Conservation (phyloP, 2,329 filamentous ascomycete species). For the Aureobasidium subglaciale region DNA sequence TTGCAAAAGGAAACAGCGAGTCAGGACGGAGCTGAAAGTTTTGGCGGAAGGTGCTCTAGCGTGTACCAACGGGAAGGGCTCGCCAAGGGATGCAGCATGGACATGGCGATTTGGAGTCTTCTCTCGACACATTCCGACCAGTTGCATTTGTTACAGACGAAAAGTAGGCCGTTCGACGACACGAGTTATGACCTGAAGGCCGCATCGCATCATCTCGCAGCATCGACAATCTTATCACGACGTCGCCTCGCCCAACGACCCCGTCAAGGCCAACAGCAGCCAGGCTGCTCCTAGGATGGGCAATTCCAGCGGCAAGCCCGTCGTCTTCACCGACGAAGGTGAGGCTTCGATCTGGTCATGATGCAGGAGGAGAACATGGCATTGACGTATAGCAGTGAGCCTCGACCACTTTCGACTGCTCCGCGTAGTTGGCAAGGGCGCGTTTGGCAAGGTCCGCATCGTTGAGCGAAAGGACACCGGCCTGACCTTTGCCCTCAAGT, state of each 20-base stretch:
- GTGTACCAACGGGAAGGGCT: not conserved
- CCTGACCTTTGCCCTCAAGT: constrained; percentile 92
- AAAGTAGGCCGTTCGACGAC: not conserved
- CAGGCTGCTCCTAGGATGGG: constrained; percentile 55
- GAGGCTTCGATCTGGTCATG: constrained; percentile 27
- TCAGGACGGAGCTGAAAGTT: not conserved
- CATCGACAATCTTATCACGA: not conserved
- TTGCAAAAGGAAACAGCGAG: not conserved
- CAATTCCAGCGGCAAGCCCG: constrained; percentile 89
- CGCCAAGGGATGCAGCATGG: constrained; percentile 2
- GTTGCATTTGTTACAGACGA: not conserved
- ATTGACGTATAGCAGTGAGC: constrained; percentile 56
- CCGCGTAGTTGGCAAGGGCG: constrained; percentile 92
- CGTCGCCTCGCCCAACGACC: not conserved
- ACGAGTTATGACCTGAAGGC: constrained; percentile 8
- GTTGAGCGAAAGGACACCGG: constrained; percentile 95
- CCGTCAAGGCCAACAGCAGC: not conserved
- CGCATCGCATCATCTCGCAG: not conserved
- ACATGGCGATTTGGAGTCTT: constrained; percentile 2
- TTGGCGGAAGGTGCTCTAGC: not conserved
- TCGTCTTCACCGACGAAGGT: constrained; percentile 92
- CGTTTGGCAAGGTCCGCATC: constrained; percentile 97
- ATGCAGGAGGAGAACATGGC: not conserved
- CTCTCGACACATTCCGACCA: not conserved
- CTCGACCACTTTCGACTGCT: constrained; percentile 95